Conservation (phyloP, 495 filamentous ascomycete genomes). For the Aspergillus bertholletiae region DNA sequence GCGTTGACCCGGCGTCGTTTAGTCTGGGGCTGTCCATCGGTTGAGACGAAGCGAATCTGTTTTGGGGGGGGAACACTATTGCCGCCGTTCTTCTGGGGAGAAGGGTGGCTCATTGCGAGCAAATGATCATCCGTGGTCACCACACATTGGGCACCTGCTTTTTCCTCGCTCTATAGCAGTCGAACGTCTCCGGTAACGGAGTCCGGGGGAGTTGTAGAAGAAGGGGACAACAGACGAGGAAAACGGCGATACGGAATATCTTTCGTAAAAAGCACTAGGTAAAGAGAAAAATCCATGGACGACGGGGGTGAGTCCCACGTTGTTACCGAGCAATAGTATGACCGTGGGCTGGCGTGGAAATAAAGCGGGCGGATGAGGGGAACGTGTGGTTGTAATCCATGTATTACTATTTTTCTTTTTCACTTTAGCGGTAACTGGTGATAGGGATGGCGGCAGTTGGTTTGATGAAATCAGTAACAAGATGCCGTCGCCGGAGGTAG, state of each 20-base stretch:
- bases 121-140: constrained; percentile 34
- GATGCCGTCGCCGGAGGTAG: too few species aligned
- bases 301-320: constrained; percentile 4
- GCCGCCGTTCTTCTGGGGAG: constrained; percentile 41
- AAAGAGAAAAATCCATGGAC: constrained; percentile 22
- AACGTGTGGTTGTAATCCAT: not conserved
- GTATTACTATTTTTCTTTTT: not conserved
- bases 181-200: constrained; percentile 6
- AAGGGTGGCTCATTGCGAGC: constrained; percentile 48
- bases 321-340: not conserved
- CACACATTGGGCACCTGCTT: constrained; percentile 35
- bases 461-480: too few species aligned
- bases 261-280: constrained; percentile 12
- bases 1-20: constrained; percentile 79
- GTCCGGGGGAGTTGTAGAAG: constrained; percentile 11
- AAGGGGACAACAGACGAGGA: constrained; percentile 6
- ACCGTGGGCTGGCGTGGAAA: not conserved
- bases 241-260: constrained; percentile 11
- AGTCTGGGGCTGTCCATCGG: constrained; percentile 75
- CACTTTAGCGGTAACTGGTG: not conserved
- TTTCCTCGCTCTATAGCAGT: constrained; percentile 7
- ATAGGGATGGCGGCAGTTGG: not conserved
- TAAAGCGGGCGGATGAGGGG: not conserved
- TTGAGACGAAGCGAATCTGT: constrained; percentile 74
- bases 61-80: constrained; percentile 35